A percentile compares a stretch with the other conserved stretches of the same genome.
Conservation (phyloP, 2,329 filamentous ascomycete genomes). For the Aspergillus sp. region DNA sequence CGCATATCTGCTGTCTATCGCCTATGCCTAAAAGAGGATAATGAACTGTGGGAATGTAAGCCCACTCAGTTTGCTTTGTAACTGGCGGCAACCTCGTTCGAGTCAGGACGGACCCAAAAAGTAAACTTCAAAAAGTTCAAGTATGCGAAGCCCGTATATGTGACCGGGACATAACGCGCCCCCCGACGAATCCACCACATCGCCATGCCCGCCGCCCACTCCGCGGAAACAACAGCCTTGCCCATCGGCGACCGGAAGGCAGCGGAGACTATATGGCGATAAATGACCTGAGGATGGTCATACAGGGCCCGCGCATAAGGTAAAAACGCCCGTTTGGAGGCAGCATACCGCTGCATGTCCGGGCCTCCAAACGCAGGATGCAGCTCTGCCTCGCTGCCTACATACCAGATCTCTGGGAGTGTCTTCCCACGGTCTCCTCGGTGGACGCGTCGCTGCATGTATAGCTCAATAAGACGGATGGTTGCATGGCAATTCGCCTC, state of each 20-base stretch:
- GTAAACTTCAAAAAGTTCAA: conserved; percentile 17
- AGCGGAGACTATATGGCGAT: conserved; percentile 17
- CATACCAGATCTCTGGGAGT: conserved; percentile 18
- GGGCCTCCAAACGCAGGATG: conserved; percentile 8
- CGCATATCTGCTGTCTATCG: too few species aligned
- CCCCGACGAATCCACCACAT: conserved; percentile 22
- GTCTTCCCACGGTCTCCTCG: background rate
- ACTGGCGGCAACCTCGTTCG: background rate
- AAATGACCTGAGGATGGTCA: conserved; percentile 11
- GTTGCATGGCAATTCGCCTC: conserved; percentile 12
- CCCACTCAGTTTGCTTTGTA: background rate
- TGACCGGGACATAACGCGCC: conserved; percentile 18
- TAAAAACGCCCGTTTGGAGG: conserved; percentile 13
- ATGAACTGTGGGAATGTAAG: too few species aligned
- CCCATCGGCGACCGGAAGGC: conserved; percentile 10
- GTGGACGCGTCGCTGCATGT: conserved; percentile 2
- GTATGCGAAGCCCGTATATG: conserved; percentile 13
- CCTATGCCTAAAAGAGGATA: too few species aligned
- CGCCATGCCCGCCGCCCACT: conserved; percentile 10
- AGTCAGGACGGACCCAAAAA: conserved; percentile 3
- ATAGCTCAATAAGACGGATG: conserved; percentile 10
- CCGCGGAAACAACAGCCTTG: conserved; percentile 7
- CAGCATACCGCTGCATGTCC: conserved; percentile 7
- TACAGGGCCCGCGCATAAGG: conserved; percentile 18
- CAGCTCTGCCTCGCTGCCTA: conserved; percentile 15